Evolutionary conservation across 2,329 filamentous ascomycete species (phyloP), one percentile per base, ranked within the genome.

Genomic region (Tolypocladium ovalisporum): DNA sequence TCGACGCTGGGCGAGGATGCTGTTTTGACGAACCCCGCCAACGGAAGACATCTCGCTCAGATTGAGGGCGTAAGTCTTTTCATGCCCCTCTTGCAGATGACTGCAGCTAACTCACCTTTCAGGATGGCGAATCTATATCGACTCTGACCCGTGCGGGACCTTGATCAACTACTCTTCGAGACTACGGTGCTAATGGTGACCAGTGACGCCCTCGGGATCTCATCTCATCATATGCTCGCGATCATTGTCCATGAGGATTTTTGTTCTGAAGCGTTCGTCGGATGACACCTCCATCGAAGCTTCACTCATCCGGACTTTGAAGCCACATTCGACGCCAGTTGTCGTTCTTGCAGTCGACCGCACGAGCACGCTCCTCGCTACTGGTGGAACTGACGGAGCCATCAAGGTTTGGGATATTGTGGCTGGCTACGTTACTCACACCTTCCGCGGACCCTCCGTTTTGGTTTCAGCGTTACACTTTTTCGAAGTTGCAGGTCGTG

Each of bases 371-470:
- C 77, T 99, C 15, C 79, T 99, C 49, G 94, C 92, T 19, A 97
- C 93, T 19, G 94, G 95, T 61, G 90, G 89, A 54, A 92, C 94
- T 4, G 94, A 99, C 68, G 94, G 94, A 29, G 84, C 88, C 1
- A 89, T 97, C 65, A 99, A 99, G 72, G 87, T 99, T 55, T 99
- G 93, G 93, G 94, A 99, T 73, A 90, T 99, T 59, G 79, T 81
- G 54, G 90, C 87, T 51, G 94, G 94, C 27, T 97, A 89, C 71
- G 85, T 91, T 36, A 99, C 95, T 34, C 94, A 99, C 72, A 96
- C 90, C 0, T 96, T 99, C 72, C 88, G 93, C 64, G 92, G 92
- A 1, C 93, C 96, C 57, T 91, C 91, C 59, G 92, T 94, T 12
- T 81, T 99, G 27, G 84, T 99, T 5, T 96, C 94, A 15, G 90